A percentile compares a stretch with the other conserved stretches of the same genome.
These are phyloP conservation scores for Ceratocystis albifundus DNA, from an alignment of 2,329 filamentous ascomycete genomes.

Conservation along the genomic window DNA sequence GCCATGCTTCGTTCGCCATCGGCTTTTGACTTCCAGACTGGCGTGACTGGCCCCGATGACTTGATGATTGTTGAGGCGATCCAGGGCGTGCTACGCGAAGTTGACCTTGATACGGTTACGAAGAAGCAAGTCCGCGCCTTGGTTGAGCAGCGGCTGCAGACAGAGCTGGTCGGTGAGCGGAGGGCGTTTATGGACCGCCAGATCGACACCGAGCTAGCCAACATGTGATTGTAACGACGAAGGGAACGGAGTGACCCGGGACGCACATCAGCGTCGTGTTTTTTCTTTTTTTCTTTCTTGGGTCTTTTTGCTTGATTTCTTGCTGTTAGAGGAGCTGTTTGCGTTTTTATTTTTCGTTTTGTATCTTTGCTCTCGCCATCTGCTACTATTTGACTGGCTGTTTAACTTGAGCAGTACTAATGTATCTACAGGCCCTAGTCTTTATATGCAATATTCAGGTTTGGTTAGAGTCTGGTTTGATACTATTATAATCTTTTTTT, in stretches of 20 bases:
- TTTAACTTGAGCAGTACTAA: background rate
- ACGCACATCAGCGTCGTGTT: background rate
- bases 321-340: constrained; percentile 12
- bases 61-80: constrained; percentile 72
- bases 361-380: background rate
- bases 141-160: constrained; percentile 87
- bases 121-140: constrained; percentile 93
- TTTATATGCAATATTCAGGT: too few species aligned
- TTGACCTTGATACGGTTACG: constrained; percentile 91
- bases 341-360: constrained; percentile 1
- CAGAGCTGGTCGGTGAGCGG: constrained; percentile 74
- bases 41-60: constrained; percentile 58
- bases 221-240: constrained; percentile 49
- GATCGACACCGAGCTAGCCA: constrained; percentile 87
- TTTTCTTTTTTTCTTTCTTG: constrained; percentile 16
- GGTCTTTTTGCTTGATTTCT: constrained; percentile 13
- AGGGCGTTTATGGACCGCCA: constrained; percentile 80
- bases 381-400: background rate
- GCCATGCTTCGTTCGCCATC: constrained; percentile 40
- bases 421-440: too few species aligned
- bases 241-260: background rate
- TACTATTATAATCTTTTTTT: too few species aligned
- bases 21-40: constrained; percentile 51
- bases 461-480: too few species aligned
- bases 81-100: constrained; percentile 67